phyloP scores from a whole-genome alignment of 169 alveolate genomes.

The Sarcocystis neurona region DNA sequence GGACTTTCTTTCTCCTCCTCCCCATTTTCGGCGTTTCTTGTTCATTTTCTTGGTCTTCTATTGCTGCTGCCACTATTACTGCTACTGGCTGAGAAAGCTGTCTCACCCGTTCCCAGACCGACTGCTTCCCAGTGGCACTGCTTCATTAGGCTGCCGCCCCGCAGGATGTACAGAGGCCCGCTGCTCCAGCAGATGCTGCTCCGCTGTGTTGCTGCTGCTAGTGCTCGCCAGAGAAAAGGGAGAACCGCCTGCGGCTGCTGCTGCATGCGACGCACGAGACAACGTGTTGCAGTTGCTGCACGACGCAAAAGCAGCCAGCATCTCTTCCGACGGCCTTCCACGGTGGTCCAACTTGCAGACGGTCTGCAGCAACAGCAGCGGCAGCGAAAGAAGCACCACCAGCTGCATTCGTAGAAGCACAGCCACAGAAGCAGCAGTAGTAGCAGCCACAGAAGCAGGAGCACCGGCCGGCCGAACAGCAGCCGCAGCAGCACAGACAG shows the following conservation, averaged over 20 bases:
- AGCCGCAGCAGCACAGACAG: not conserved
- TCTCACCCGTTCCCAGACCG: too few relatives aligned
- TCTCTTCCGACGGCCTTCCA: conserved; percentile 35
- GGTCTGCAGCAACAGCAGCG: not conserved
- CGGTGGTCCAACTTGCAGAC: conserved; percentile 40
- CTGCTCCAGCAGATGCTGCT: not conserved
- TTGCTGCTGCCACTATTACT: too few relatives aligned
- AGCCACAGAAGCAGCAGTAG: not conserved
- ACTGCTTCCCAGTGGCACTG: too few relatives aligned
- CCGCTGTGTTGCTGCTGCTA: not conserved
- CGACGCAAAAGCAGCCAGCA: conserved; percentile 50
- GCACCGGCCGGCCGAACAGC: not conserved
- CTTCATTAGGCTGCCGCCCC: too few relatives aligned
- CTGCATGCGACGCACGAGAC: conserved; percentile 15
- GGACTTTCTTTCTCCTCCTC: not conserved
- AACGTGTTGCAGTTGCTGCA: conserved; percentile 57
- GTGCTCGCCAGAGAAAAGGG: not conserved
- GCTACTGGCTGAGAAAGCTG: too few relatives aligned
- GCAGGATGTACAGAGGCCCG: not conserved
- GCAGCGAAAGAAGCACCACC: not conserved
- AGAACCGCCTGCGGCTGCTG: not conserved
- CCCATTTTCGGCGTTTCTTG: not conserved
- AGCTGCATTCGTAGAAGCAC: not conserved
- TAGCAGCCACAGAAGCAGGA: not conserved
- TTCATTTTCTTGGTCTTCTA: too few relatives aligned